Conservation (phyloP, 371 early-diverging fungal genomes). For the Coemansia sp. region DNA sequence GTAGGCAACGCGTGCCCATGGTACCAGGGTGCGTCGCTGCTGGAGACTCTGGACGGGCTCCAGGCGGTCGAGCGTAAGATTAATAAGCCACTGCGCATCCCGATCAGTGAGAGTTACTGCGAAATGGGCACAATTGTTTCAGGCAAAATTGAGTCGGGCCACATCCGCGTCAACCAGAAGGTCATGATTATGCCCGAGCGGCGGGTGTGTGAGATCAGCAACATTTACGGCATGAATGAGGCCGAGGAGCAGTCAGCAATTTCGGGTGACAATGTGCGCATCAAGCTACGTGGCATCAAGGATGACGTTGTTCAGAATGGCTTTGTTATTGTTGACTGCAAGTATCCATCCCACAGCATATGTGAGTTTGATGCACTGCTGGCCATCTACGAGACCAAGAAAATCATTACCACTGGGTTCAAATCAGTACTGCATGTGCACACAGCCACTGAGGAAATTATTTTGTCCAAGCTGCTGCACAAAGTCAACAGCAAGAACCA, state of each 20-base stretch:
- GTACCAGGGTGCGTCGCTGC: conserved; percentile 91
- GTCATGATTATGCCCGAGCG: conserved; percentile 93
- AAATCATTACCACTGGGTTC: conserved; percentile 94
- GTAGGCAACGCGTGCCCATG: conserved; percentile 65
- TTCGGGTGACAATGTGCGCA: conserved; percentile 91
- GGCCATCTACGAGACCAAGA: conserved; percentile 88
- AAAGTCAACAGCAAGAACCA: conserved; percentile 86
- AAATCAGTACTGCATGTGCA: conserved; percentile 91
- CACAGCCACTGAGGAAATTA: conserved; percentile 84
- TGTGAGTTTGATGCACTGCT: conserved; percentile 84
- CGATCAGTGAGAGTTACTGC: conserved; percentile 92
- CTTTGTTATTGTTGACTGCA: conserved; percentile 79
- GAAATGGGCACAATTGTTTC: conserved; percentile 96
- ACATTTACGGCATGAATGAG: conserved; percentile 81
- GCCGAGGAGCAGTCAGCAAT: conserved; percentile 74
- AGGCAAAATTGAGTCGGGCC: conserved; percentile 96
- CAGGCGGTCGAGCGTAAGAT: conserved; percentile 79
- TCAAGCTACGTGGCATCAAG: conserved; percentile 88
- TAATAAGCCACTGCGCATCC: conserved; percentile 88
- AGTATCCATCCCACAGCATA: conserved; percentile 75
- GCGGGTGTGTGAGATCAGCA: conserved; percentile 68
- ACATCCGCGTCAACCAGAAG: conserved; percentile 78
- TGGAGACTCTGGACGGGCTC: conserved; percentile 83
- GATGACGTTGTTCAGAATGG: conserved; percentile 91
- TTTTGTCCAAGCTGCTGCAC: conserved; percentile 77